Evolutionary conservation across 176 grass and related monocot genomes (phyloP), one percentile per base, ranked within the genome.

Genomic region (Sorghum bicolor): DNA sequence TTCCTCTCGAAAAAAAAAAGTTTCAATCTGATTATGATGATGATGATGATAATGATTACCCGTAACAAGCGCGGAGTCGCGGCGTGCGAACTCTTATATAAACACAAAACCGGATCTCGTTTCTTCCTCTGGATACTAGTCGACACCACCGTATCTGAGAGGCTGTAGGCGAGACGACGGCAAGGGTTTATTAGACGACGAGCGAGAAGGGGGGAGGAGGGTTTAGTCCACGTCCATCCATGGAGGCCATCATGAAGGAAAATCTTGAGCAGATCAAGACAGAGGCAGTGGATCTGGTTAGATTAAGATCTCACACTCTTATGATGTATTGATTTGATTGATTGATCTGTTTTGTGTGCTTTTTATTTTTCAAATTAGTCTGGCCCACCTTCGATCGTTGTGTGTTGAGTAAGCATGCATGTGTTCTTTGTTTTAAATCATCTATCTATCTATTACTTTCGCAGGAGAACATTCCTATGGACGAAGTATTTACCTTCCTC

Each of bases 381-480:
- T 43, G 13, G 11, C 41, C 41, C 45, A n/a, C n/a, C n/a, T n/a
- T n/a, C n/a, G n/a, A n/a, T 48, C 14, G 13, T 48, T 48, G 14
- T 48, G 41, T 13, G 10, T 41, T 47, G 45, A 6, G 47, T 19
- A 50, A 17, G 15, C 47, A 53, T 48, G 7, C n/a, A n/a, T 24
- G 22, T 58, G 22, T 60, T 60, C n/a, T 60, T 25, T 4, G 2
- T 58, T 62, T 62, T 5, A 8, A 28, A n/a, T n/a, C n/a, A n/a
- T n/a, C n/a, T n/a, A n/a, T 62, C 34, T n/a, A 8, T 7, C 16
- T 12, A 0, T 11, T 55, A 10, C 5, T 64, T 10, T 64, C 10
- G 41, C 70, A 99, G 96, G 96, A 99, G 78, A 38, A 83, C 43
- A 94, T 99, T 61, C 86, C 91, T 1, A 41, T 99, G 24, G 89